phyloP scores from a whole-genome alignment of 108 stramenopile genomes.

The Pseudonitzschia delicatissima region DNA sequence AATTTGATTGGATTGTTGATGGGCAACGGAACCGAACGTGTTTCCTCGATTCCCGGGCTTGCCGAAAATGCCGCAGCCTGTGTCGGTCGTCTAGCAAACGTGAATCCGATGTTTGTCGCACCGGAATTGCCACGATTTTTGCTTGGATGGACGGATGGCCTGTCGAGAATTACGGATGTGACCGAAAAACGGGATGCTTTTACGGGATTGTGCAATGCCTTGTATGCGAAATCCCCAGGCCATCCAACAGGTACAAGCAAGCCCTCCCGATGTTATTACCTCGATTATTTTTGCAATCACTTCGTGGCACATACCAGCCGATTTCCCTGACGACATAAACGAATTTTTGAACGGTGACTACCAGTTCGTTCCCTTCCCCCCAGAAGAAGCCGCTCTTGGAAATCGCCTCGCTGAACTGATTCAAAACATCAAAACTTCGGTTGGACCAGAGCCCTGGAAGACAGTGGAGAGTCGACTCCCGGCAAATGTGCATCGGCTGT shows the following conservation, averaged over 20 bases:
- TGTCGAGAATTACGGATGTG: constrained; percentile 64
- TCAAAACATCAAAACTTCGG: constrained; percentile 58
- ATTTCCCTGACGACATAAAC: constrained; percentile 14
- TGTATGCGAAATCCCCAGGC: constrained; percentile 77
- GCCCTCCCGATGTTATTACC: constrained; percentile 44
- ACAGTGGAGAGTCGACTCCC: constrained; percentile 56
- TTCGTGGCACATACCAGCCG: constrained; percentile 69
- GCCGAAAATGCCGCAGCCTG: constrained; percentile 88
- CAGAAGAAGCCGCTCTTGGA: constrained; percentile 50
- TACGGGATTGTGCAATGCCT: constrained; percentile 55
- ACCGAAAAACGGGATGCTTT: constrained; percentile 78
- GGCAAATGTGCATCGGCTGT: constrained; percentile 61
- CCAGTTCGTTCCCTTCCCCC: constrained; percentile 63
- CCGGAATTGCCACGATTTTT: constrained; percentile 78
- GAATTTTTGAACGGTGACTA: constrained; percentile 43
- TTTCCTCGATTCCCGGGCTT: constrained; percentile 56
- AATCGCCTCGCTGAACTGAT: constrained; percentile 48
- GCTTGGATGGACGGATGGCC: constrained; percentile 76
- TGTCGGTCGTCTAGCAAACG: constrained; percentile 79
- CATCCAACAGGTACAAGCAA: constrained; percentile 47
- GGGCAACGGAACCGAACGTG: constrained; percentile 61
- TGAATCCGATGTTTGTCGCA: constrained; percentile 81
- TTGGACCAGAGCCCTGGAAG: constrained; percentile 59
- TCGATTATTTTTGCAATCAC: constrained; percentile 70
- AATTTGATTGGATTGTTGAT: constrained; percentile 76